A percentile compares a stretch with the other conserved stretches of the same genome.
phyloP scores from a whole-genome alignment of 2,329 filamentous ascomycete species.

The Colletotrichum truncatum region DNA sequence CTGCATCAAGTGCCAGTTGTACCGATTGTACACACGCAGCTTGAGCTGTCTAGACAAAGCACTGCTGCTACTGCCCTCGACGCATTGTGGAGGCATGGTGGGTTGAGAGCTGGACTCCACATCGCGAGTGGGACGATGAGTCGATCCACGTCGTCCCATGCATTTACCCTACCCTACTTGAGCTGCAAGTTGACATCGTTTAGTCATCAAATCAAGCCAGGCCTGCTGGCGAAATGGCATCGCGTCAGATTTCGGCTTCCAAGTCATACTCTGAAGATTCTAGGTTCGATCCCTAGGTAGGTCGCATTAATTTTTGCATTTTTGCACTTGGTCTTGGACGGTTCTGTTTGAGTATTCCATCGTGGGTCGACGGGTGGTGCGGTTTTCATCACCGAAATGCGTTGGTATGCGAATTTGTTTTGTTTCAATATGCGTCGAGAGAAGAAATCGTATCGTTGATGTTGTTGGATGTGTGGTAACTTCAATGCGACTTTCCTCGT shows the following conservation, averaged over 20 bases:
- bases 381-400: no score
- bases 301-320: constrained; percentile 12
- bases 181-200: accelerated
- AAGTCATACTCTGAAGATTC: constrained; percentile 30
- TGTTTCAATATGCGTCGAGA: no score
- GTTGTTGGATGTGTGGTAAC: no score
- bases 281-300: constrained; percentile 31
- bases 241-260: constrained; percentile 31
- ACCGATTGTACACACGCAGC: no score
- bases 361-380: no score
- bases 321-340: neutral
- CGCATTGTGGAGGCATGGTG: no score
- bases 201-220: neutral
- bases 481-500: no score
- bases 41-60: neutral
- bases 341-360: no score
- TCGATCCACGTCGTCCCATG: neutral
- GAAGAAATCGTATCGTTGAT: no score
- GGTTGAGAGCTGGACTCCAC: neutral
- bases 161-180: neutral
- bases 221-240: constrained; percentile 32
- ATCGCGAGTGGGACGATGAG: neutral
- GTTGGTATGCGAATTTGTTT: no score
- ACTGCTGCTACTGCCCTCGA: no score
- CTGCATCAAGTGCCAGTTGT: no score